These are phyloP conservation scores for Salvia rosmarinus DNA, from an alignment of 257 asterid species.

Conservation along the genomic window DNA sequence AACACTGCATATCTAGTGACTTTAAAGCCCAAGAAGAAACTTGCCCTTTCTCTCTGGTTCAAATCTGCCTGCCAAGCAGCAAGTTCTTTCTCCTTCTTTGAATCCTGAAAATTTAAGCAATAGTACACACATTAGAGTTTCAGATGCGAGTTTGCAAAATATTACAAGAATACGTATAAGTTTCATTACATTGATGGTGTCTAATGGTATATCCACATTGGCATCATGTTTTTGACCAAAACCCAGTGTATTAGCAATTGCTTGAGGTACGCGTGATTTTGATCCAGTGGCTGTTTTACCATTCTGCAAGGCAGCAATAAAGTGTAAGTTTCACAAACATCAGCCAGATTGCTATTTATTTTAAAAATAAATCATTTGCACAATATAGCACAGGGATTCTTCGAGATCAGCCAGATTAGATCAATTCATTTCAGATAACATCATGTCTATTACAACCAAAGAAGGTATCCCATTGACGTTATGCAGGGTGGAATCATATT, in stretches of 20 bases:
- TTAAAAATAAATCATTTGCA: background rate
- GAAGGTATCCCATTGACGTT: background rate
- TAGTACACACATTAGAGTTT: constrained; percentile 17
- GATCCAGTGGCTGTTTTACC: constrained; percentile 54
- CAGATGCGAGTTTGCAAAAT: constrained; percentile 5
- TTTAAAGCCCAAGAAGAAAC: constrained; percentile 23
- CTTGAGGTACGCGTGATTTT: constrained; percentile 76
- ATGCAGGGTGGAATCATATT: background rate
- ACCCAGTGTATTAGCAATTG: constrained; percentile 78
- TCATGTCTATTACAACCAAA: background rate
- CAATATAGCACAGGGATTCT: background rate
- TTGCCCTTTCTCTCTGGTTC: constrained; percentile 83
- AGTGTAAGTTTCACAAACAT: background rate
- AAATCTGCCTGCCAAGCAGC: constrained; percentile 87
- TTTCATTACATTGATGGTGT: constrained; percentile 64
- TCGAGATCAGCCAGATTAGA: background rate
- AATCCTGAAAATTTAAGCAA: constrained; percentile 55
- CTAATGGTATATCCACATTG: constrained; percentile 85
- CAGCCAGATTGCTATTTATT: background rate
- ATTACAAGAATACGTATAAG: constrained; percentile 16
- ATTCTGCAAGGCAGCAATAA: constrained; percentile 56
- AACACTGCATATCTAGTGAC: no score
- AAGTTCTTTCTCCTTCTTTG: constrained; percentile 79
- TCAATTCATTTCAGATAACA: background rate
- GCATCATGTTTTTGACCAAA: constrained; percentile 94